Percentiles rank a stretch among this genome's conserved stretches.
phyloP scores from a whole-genome alignment of 2,329 filamentous ascomycete genomes.

The Trichothecium roseum region DNA sequence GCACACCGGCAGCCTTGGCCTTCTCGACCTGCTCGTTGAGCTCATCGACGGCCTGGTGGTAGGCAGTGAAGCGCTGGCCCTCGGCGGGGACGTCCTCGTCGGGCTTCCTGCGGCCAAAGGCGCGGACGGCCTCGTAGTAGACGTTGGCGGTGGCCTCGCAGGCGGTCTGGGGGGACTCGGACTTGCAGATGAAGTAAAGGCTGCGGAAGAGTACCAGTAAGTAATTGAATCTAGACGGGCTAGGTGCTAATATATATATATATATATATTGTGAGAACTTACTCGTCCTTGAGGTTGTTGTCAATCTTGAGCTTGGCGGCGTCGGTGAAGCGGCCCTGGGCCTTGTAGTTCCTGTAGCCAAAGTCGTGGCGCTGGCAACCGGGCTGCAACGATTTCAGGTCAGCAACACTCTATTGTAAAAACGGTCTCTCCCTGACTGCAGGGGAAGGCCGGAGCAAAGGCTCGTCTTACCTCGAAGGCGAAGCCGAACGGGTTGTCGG shows the following conservation, averaged over 20 bases:
- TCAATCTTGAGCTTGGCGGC: conserved; percentile 11
- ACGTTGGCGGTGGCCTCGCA: conserved; percentile 19
- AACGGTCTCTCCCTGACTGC: not conserved
- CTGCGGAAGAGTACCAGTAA: conserved; percentile 9
- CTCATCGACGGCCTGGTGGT: conserved; percentile 1
- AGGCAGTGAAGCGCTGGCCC: not conserved
- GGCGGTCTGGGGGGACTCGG: conserved; percentile 5
- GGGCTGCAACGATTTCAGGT: not conserved
- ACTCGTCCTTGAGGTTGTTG: conserved; percentile 27
- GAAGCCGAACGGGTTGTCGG: conserved; percentile 26
- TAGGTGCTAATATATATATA: not conserved
- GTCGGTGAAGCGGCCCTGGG: conserved; percentile 14
- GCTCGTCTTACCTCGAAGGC: conserved; percentile 17
- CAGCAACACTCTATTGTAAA: not conserved
- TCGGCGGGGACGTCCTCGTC: not conserved
- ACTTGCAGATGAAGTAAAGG: conserved; percentile 17
- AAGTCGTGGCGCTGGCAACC: conserved; percentile 15
- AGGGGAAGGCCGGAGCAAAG: not conserved
- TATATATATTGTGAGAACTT: conserved; percentile 2
- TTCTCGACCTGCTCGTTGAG: conserved; percentile 2
- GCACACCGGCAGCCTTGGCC: not conserved
- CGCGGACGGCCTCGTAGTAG: conserved; percentile 19
- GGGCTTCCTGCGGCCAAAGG: conserved; percentile 12
- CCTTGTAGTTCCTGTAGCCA: conserved; percentile 20
- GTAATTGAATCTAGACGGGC: too few species aligned